phyloP scores from a whole-genome alignment of 2,329 filamentous ascomycete species.

The Cladosporium sp. region DNA sequence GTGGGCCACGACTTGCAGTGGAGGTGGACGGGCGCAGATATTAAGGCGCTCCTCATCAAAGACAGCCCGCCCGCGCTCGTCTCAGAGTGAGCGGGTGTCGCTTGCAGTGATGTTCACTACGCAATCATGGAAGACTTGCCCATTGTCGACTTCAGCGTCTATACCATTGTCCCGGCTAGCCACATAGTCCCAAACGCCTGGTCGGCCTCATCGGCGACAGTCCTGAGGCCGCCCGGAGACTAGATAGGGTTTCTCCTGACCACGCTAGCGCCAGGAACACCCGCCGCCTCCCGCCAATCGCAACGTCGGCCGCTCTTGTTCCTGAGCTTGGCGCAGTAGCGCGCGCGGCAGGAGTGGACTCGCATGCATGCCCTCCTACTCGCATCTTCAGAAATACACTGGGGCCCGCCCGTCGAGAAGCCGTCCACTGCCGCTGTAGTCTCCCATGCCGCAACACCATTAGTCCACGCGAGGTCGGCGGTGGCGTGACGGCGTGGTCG shows the following conservation, averaged over 20 bases:
- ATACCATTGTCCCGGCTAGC: too few relatives aligned
- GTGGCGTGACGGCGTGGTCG: conserved; percentile 1
- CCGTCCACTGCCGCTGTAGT: background rate
- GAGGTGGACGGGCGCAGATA: background rate
- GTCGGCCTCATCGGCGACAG: too few relatives aligned
- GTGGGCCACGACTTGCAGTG: background rate
- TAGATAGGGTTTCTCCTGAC: background rate
- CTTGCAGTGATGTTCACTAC: too few relatives aligned
- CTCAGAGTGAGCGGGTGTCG: too few relatives aligned
- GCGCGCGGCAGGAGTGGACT: background rate
- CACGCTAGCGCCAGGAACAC: conserved; percentile 10
- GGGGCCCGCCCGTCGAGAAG: conserved; percentile 3
- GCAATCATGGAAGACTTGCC: too few relatives aligned
- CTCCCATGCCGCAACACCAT: background rate
- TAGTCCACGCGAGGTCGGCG: background rate
- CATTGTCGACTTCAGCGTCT: too few relatives aligned
- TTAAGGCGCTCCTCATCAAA: background rate
- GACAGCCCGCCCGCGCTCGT: background rate
- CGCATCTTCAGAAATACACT: conserved; percentile 8
- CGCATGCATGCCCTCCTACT: background rate
- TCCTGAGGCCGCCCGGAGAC: too few relatives aligned
- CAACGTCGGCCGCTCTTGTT: background rate
- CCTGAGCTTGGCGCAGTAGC: background rate
- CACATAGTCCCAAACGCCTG: too few relatives aligned
- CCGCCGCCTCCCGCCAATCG: conserved; percentile 4